A percentile compares a stretch with the other conserved stretches of the same genome.
Conservation (phyloP, 1,284 basidiomycete genomes). For the Ceratobasidium sp. region DNA sequence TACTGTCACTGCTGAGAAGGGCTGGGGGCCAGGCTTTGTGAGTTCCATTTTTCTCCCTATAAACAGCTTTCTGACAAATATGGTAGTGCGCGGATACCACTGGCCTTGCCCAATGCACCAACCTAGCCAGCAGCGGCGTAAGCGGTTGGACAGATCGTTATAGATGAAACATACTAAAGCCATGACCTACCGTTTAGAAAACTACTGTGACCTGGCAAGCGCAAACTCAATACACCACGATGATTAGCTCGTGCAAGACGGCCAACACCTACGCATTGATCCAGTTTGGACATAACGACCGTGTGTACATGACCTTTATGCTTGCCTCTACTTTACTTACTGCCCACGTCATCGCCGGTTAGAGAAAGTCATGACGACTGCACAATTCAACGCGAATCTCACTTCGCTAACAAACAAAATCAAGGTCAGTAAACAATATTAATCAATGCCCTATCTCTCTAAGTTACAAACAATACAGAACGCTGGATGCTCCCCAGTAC, state of each 20-base stretch:
- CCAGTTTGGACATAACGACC: slow-evolving; percentile 33
- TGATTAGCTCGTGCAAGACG: slow-evolving; percentile 34
- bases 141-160: neutral
- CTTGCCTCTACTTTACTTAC: neutral
- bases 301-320: slow-evolving; percentile 4
- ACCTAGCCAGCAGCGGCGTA: slow-evolving; percentile 36
- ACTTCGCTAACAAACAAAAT: slow-evolving; percentile 35
- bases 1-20: slow-evolving; percentile 30
- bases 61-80: neutral
- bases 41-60: neutral
- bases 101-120: slow-evolving; percentile 32
- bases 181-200: slow-evolving; percentile 2
- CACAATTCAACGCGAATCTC: slow-evolving; percentile 28
- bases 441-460: neutral
- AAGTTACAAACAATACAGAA: neutral
- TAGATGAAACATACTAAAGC: neutral
- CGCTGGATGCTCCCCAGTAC: slow-evolving; percentile 29
- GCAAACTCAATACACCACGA: slow-evolving; percentile 32
- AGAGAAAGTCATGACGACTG: slow-evolving; percentile 34
- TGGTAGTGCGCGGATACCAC: slow-evolving; percentile 27
- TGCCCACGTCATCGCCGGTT: neutral
- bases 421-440: neutral
- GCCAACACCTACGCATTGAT: slow-evolving; percentile 34
- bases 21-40: slow-evolving; percentile 38
- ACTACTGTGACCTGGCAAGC: slow-evolving; percentile 38